Evolutionary conservation across 2,329 filamentous ascomycete species (phyloP), one percentile per base, ranked within the genome.

Genomic region (Myriosclerotinia scirpicola): DNA sequence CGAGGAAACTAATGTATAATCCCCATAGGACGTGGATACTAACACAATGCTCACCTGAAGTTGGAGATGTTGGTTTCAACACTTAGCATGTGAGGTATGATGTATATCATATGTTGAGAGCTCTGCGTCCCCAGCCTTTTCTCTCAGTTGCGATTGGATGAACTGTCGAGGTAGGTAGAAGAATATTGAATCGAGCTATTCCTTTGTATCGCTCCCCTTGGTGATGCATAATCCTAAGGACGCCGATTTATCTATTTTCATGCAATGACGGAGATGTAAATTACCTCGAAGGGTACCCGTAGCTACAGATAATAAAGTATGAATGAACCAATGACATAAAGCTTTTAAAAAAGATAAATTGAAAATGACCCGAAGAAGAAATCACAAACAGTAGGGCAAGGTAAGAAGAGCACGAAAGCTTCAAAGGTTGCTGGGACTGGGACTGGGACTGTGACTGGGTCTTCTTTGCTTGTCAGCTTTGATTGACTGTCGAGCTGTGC

Each of bases 141-240:
- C 53, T 20, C 5, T 20, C 58, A 4, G 30, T 38, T 58, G 61
- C 52, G 52, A 64, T 58, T 64, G 61, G 61, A 46, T 56, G 7
- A 26, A 54, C 14, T 38, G 38, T 15, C 3, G 38, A 36, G 14
- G 7, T 42, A 55, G 50, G 38, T 38, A 46, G 50, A 36, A 34
- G 36, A 26, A 42, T 36, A 36, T 55, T 55, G 26, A 46, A 64
- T 30, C 5, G 61, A 64, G 20, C 20, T 38, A 38, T 38, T 20
- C 22, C 42, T 40, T 64, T 40, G 38, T 26, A 46, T 64, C 30
- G 40, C 40, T 38, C 42, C 61, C 61, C 61, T 58, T 46, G 50
- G 26, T 56, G 34, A 48, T 64, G 61, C 52, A 64, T 64, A 42
- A 64, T 58, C 59, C 63, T 53, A 65, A 59, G 63, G 54, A 65